These are phyloP conservation scores for Saturnispora halmiae DNA, from an alignment of 805 yeast species.

Conservation along the genomic window DNA sequence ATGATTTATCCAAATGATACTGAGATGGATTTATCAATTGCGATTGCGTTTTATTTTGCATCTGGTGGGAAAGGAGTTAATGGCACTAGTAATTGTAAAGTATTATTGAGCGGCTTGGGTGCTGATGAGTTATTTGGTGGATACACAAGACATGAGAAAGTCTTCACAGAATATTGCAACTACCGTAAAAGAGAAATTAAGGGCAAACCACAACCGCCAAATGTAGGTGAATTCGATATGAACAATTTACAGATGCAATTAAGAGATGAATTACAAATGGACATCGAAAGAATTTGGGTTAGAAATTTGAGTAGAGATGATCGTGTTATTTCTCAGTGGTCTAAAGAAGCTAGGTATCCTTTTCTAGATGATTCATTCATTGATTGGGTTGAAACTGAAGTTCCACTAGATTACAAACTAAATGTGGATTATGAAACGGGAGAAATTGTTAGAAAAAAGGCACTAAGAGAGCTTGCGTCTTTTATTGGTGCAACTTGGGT, in stretches of 20 bases:
- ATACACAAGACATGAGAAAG: conserved; percentile 69
- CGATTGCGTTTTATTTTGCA: conserved; percentile 92
- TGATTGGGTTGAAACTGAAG: conserved; percentile 32
- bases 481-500: conserved; percentile 39
- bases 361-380: conserved; percentile 62
- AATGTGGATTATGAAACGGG: conserved; percentile 30
- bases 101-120: conserved; percentile 85
- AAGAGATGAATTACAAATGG: conserved; percentile 52
- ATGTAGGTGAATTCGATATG: conserved; percentile 13
- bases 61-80: conserved; percentile 44
- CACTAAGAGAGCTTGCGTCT: conserved; percentile 56
- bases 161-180: conserved; percentile 31
- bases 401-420: conserved; percentile 43
- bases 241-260: conserved; percentile 32
- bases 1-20: conserved; percentile 79
- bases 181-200: conserved; percentile 18
- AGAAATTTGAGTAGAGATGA: conserved; percentile 90
- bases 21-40: conserved; percentile 93
- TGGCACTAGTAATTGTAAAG: conserved; percentile 44
- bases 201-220: conserved; percentile 19
- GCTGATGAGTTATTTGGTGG: conserved; percentile 98
- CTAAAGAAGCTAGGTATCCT: conserved; percentile 85
- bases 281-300: conserved; percentile 63
- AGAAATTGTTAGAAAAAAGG: conserved; percentile 36
- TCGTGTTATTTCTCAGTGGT: conserved; percentile 76